Evolutionary conservation across 352 stramenopile species (phyloP).

Genomic region (Globisporangium carolinianum): DNA sequence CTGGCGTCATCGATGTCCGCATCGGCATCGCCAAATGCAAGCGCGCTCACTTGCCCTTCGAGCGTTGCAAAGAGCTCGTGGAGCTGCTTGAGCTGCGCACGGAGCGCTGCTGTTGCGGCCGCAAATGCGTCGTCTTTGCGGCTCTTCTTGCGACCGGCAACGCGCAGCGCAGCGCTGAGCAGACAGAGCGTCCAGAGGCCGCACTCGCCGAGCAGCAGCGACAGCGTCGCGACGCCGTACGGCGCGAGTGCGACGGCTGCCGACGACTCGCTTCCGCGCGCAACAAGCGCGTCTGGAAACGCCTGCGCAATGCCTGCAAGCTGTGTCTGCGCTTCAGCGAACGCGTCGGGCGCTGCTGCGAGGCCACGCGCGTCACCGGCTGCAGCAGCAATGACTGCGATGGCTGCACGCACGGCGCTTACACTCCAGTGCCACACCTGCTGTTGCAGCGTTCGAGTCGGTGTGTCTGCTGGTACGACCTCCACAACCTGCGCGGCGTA

Average conservation of each 20-base stretch:
- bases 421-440: slow-evolving; percentile 56
- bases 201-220: slow-evolving; percentile 48
- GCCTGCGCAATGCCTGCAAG: slow-evolving; percentile 22
- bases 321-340: slow-evolving; percentile 22
- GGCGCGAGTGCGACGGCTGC: slow-evolving; percentile 27
- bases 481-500: slow-evolving; percentile 19
- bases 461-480: slow-evolving; percentile 7
- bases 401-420: slow-evolving; percentile 10
- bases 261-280: not conserved
- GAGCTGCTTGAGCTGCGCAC: slow-evolving; percentile 52
- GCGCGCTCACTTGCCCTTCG: slow-evolving; percentile 24
- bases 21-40: slow-evolving; percentile 17
- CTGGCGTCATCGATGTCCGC: not conserved
- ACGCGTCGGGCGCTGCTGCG: slow-evolving; percentile 8
- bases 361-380: not conserved
- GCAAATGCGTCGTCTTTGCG: slow-evolving; percentile 52
- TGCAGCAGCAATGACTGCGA: slow-evolving; percentile 4
- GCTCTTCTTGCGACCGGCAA: slow-evolving; percentile 50
- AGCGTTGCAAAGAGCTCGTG: slow-evolving; percentile 39
- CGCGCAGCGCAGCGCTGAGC: slow-evolving; percentile 34
- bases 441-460: slow-evolving; percentile 18
- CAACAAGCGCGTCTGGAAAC: slow-evolving; percentile 14
- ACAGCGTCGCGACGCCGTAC: slow-evolving; percentile 40
- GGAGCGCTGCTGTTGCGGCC: slow-evolving; percentile 24
- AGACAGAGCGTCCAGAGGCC: slow-evolving; percentile 49